Conservation (phyloP, 2,329 filamentous ascomycete species). For the Fusarium fujikuroi region DNA sequence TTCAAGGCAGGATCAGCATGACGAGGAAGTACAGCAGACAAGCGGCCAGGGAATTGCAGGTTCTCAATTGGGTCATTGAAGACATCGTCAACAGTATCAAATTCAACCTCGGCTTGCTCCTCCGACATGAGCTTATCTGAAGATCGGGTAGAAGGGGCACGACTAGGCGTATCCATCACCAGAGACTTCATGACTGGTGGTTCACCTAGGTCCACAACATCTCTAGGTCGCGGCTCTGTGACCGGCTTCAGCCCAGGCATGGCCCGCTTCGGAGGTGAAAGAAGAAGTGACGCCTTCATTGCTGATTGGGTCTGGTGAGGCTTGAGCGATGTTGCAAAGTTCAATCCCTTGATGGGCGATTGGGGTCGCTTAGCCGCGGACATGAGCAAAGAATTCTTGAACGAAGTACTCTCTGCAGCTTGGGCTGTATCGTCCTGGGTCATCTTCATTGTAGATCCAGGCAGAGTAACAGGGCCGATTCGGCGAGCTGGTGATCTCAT, state of each 20-base stretch:
- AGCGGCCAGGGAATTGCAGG: slow-evolving; percentile 57
- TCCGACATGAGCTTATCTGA: slow-evolving; percentile 54
- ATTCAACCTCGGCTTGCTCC: slow-evolving; percentile 42
- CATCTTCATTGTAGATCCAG: slow-evolving; percentile 49
- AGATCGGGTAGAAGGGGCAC: slow-evolving; percentile 41
- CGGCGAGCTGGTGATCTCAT: slow-evolving; percentile 67
- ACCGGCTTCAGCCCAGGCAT: slow-evolving; percentile 50
- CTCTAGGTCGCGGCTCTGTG: slow-evolving; percentile 42
- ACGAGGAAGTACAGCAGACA: slow-evolving; percentile 58
- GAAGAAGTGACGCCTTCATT: slow-evolving; percentile 58
- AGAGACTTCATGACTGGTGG: slow-evolving; percentile 53
- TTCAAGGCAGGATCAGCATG: slow-evolving; percentile 54
- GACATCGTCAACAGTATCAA: slow-evolving; percentile 44
- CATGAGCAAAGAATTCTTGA: slow-evolving; percentile 58
- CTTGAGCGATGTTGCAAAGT: slow-evolving; percentile 42
- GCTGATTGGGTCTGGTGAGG: slow-evolving; percentile 51
- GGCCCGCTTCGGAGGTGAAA: slow-evolving; percentile 63
- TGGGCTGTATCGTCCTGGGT: slow-evolving; percentile 15
- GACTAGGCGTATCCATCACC: slow-evolving; percentile 47
- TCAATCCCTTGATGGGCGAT: slow-evolving; percentile 55
- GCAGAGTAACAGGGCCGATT: slow-evolving; percentile 47
- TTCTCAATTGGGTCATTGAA: slow-evolving; percentile 50
- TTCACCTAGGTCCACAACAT: slow-evolving; percentile 36
- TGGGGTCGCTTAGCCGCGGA: slow-evolving; percentile 64
- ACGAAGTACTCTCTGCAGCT: slow-evolving; percentile 45